A percentile compares a stretch with the other conserved stretches of the same genome.
Evolutionary conservation across 345 rosid species (phyloP).

Genomic region (Tarenaya hassleriana): DNA sequence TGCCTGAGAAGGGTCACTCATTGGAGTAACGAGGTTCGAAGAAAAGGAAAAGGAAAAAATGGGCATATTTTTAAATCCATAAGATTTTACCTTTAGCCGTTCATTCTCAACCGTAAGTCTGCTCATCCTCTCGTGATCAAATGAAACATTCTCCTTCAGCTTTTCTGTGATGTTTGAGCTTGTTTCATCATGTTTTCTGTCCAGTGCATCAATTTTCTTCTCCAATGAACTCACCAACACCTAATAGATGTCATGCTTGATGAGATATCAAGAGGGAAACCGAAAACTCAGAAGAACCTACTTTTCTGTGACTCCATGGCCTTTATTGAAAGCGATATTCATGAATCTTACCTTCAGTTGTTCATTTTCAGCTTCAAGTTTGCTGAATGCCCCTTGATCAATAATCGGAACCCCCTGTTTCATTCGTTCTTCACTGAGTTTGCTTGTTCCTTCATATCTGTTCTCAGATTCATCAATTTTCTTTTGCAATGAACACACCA

Average conservation of each 20-base stretch:
- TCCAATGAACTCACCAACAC: slow-evolving; percentile 67
- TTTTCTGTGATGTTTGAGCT: slow-evolving; percentile 65
- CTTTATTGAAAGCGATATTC: slow-evolving; percentile 16
- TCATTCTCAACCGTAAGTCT: slow-evolving; percentile 76
- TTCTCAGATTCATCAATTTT: slow-evolving; percentile 66
- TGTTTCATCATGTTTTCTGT: slow-evolving; percentile 74
- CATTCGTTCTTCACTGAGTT: slow-evolving; percentile 32
- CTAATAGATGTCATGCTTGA: slow-evolving; percentile 30
- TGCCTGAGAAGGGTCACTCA: slow-evolving; percentile 37
- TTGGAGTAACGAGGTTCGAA: slow-evolving; percentile 17
- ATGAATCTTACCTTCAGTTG: slow-evolving; percentile 57
- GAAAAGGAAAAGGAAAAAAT: neutral
- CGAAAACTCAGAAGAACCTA: neutral
- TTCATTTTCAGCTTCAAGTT: slow-evolving; percentile 74
- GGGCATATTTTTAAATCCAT: neutral
- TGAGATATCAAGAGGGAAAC: slow-evolving; percentile 16
- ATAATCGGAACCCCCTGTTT: slow-evolving; percentile 52
- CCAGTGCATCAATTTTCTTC: slow-evolving; percentile 68
- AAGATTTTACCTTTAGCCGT: slow-evolving; percentile 58
- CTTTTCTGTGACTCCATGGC: neutral
- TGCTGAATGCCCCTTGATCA: slow-evolving; percentile 50
- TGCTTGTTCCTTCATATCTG: slow-evolving; percentile 60
- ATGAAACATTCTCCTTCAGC: slow-evolving; percentile 38
- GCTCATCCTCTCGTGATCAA: slow-evolving; percentile 51
- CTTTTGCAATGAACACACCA: slow-evolving; percentile 63